Evolutionary conservation across 2,329 filamentous ascomycete species (phyloP).

Genomic region (Polychaeton citri): DNA sequence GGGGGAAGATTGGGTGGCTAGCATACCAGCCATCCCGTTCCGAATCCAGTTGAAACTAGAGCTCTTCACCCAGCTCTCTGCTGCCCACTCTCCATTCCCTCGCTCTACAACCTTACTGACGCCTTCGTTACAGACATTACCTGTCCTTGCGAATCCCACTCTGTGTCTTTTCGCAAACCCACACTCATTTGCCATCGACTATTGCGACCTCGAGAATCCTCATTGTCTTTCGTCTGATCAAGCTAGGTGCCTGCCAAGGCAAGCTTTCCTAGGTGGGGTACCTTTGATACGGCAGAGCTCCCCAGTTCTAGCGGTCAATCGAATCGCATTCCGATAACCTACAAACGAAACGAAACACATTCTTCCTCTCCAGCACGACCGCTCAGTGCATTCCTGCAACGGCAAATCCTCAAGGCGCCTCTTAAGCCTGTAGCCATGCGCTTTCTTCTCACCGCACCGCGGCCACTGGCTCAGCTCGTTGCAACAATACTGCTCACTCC

Average conservation of each 20-base stretch:
- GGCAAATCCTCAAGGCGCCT: no score
- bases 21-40: neutral
- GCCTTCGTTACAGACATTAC: neutral
- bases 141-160: neutral
- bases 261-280: no score
- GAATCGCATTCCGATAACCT: slow-evolving; percentile 1
- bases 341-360: no score
- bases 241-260: no score
- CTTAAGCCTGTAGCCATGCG: neutral
- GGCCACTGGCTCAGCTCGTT: slow-evolving; percentile 16
- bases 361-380: no score
- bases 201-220: no score
- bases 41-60: no score
- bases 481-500: slow-evolving; percentile 16
- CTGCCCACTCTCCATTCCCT: neutral
- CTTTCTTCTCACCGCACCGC: slow-evolving; percentile 3
- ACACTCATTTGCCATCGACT: neutral
- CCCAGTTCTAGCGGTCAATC: neutral
- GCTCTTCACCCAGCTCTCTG: no score
- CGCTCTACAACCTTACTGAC: neutral
- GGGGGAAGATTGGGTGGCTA: neutral
- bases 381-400: no score
- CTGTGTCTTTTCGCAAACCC: neutral
- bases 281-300: no score
- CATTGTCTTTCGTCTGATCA: no score